Base-by-base conservation (phyloP, 2,329 filamentous ascomycete species). In the Penicillium polonicum region DNA sequence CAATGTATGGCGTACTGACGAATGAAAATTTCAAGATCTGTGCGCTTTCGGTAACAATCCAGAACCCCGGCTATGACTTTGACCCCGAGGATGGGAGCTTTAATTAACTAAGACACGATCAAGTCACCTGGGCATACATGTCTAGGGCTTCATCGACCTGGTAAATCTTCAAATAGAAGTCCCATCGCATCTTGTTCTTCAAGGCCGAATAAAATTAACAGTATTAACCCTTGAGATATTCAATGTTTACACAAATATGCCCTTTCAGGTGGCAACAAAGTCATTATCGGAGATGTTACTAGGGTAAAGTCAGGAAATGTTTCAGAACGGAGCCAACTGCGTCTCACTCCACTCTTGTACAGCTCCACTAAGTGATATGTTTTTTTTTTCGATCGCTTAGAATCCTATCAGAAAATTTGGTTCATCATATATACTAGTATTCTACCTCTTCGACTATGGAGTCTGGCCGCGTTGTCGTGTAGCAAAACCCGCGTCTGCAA, bases 311-410 rank as follows among this genome's bases (percentile, higher is more conserved):
- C 45, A 23, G 46, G 33, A 45, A 53, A 56, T 56, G 57, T 59
- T 59, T 56, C 57, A 58, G 55, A 55, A 48, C 50, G 38, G 36
- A 31, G 25, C 42, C 36, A 23, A 48, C 21, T 55, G 43, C 51
- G 38, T 38, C 45, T 45, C 50, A 39, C 51, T 23, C 55, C 55
- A 58, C 55, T 33, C 17, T 27, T 39, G 33, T 33, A 52, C 29
- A 21, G 53, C 27, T 49, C 53, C 53, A 55, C 45, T n/a, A 31
- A 10, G 27, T 33, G 50, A 39, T 42, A 35, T 52, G 17, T 25
- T n/a, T 45, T 41, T 45, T 45, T 23, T 41, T 43, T 49, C 19
- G 10, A 43, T 55, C 31, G 44, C 38, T 44, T 57, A 29, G 19
- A 52, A 21, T 31, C 19, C 29, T 35, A 29, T 52, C 21, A 10